Conservation (phyloP, 176 grass and related monocot species). For the Poa pratensis region DNA sequence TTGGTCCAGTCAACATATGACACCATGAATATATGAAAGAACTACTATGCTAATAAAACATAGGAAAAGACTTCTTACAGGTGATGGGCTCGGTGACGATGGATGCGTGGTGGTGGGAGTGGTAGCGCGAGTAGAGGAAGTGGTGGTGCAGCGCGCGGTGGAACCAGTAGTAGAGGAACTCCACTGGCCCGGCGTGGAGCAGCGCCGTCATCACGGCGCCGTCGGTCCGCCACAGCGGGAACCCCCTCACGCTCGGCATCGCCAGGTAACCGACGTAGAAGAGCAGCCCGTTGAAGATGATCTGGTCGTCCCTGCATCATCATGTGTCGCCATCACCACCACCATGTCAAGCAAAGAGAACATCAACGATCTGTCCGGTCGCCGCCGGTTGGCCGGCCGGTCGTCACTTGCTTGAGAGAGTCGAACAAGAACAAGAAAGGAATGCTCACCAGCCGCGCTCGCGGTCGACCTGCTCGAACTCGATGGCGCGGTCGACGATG, state of each 20-base stretch:
- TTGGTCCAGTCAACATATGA: neutral
- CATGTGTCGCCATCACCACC: neutral
- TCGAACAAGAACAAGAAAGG: too few relatives aligned
- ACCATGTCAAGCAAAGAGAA: too few relatives aligned
- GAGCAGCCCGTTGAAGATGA: slow-evolving; percentile 77
- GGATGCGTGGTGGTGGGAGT: slow-evolving; percentile 88
- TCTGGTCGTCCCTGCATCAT: slow-evolving; percentile 86
- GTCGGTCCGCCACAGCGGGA: slow-evolving; percentile 74
- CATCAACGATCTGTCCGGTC: too few relatives aligned
- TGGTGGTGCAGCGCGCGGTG: slow-evolving; percentile 97
- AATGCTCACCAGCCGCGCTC: slow-evolving; percentile 70
- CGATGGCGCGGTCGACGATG: slow-evolving; percentile 80
- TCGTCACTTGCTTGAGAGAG: too few relatives aligned
- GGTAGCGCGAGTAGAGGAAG: slow-evolving; percentile 89
- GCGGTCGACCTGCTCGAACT: slow-evolving; percentile 90
- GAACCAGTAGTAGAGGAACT: slow-evolving; percentile 99
- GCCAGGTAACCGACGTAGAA: slow-evolving; percentile 52
- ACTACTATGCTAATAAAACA: neutral
- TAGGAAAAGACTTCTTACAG: slow-evolving; percentile 49
- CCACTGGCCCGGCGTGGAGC: slow-evolving; percentile 70
- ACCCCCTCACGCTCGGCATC: neutral
- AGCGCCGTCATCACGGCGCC: slow-evolving; percentile 56
- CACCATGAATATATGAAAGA: neutral
- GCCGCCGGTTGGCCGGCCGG: too few relatives aligned
- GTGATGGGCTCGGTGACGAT: slow-evolving; percentile 94